Percentiles rank a stretch among this genome's conserved stretches.
These are phyloP conservation scores for Solanum tacnaense DNA, from an alignment of 257 asterid genomes.

Conservation along the genomic window DNA sequence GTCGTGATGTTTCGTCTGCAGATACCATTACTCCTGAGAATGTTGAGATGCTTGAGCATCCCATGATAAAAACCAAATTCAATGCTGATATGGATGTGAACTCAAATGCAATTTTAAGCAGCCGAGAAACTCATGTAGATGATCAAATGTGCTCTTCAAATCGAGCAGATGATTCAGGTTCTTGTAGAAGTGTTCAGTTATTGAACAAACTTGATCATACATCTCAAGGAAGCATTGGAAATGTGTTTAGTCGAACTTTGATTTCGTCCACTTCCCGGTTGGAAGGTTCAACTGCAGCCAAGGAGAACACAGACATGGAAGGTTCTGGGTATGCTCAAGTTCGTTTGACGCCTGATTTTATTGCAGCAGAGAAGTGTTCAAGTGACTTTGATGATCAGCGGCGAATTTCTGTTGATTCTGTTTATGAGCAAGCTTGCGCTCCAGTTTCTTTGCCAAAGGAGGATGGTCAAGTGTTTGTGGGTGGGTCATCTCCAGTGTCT, in stretches of 20 bases:
- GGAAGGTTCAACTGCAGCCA: constrained; percentile 2
- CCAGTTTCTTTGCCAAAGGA: constrained; percentile 40
- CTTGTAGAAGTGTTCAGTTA: background rate
- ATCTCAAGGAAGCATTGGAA: background rate
- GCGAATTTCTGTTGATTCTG: constrained; percentile 18
- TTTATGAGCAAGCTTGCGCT: constrained; percentile 25
- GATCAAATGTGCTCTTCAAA: constrained; percentile 1
- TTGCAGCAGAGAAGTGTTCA: constrained; percentile 11
- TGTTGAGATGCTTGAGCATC: background rate
- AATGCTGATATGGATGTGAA: constrained; percentile 3
- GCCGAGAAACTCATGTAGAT: background rate
- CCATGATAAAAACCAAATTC: background rate
- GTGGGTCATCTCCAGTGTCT: constrained; percentile 24
- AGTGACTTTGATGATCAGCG: constrained; percentile 14
- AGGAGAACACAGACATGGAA: constrained; percentile 9
- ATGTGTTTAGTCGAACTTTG: constrained; percentile 4
- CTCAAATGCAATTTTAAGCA: background rate
- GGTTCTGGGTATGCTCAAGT: constrained; percentile 15
- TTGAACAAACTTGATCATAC: constrained; percentile 5
- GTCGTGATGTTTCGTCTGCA: background rate
- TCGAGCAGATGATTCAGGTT: background rate
- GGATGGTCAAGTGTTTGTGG: constrained; percentile 20
- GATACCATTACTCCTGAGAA: background rate
- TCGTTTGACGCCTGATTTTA: constrained; percentile 8
- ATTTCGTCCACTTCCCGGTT: constrained; percentile 12